phyloP scores from a whole-genome alignment of 345 rosid species.

The Physaria fendleri region DNA sequence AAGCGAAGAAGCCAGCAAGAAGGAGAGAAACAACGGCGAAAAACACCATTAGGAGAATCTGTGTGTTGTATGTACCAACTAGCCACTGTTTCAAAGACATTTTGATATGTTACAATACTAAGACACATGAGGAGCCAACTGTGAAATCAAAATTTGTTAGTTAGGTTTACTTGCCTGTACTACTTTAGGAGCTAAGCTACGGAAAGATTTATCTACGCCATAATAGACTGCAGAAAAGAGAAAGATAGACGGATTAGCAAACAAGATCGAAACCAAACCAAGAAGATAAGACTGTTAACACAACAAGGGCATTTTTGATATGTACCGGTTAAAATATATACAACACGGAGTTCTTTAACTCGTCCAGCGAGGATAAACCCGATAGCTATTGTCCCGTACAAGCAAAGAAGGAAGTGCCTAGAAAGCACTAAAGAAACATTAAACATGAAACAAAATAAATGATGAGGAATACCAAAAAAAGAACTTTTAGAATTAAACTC shows the following conservation, averaged over 20 bases:
- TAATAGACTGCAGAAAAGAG: constrained; percentile 59
- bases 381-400: constrained; percentile 69
- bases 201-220: constrained; percentile 61
- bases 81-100: constrained; percentile 62
- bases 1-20: constrained; percentile 77
- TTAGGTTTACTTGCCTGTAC: constrained; percentile 49
- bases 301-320: neutral
- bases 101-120: neutral
- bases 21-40: constrained; percentile 70
- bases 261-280: neutral
- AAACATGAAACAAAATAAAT: constrained; percentile 14
- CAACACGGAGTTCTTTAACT: constrained; percentile 60
- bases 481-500: constrained; percentile 35
- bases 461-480: neutral
- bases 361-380: constrained; percentile 78
- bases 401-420: constrained; percentile 89
- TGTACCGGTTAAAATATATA: constrained; percentile 60
- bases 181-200: constrained; percentile 61
- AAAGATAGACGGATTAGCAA: constrained; percentile 5
- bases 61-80: constrained; percentile 72
- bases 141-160: neutral
- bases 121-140: neutral
- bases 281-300: neutral
- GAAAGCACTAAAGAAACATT: constrained; percentile 30
- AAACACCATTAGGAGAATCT: constrained; percentile 81